Evolutionary conservation across 2,329 filamentous ascomycete species (phyloP).

Genomic region (Penicillium glabrum): DNA sequence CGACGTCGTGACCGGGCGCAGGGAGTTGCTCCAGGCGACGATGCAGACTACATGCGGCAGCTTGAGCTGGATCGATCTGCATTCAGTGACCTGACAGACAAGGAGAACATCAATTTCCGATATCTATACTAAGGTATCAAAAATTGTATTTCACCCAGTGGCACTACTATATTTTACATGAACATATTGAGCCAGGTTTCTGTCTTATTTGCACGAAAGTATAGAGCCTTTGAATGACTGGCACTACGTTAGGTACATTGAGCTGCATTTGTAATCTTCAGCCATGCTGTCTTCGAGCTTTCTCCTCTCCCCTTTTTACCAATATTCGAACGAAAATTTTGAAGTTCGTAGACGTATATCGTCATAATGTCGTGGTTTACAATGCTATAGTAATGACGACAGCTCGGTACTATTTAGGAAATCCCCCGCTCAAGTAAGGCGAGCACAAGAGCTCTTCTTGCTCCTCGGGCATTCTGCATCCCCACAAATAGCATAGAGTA

Average conservation of each 20-base stretch:
- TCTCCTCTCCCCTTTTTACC: too few species aligned
- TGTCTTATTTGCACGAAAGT: too few species aligned
- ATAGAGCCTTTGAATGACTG: too few species aligned
- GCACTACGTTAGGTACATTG: too few species aligned
- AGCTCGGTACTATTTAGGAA: background rate
- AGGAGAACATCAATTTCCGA: constrained; percentile 44
- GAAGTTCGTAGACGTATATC: background rate
- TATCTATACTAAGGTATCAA: constrained; percentile 22
- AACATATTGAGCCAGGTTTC: too few species aligned
- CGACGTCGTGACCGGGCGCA: constrained; percentile 11
- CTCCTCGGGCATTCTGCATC: background rate
- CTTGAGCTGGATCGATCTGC: constrained; percentile 41
- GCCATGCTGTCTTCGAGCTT: too few species aligned
- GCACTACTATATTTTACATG: too few species aligned
- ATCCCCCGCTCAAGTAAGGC: background rate
- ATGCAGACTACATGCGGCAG: constrained; percentile 9
- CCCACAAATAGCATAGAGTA: background rate
- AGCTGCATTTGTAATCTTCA: too few species aligned
- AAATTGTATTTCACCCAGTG: background rate
- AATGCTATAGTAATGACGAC: background rate
- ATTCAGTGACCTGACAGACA: constrained; percentile 51
- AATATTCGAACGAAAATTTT: too few species aligned
- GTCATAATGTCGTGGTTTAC: background rate
- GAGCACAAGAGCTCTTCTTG: background rate
- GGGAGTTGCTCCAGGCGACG: background rate